Conservation (phyloP, 331 rosid species). For the Cydonia oblonga region DNA sequence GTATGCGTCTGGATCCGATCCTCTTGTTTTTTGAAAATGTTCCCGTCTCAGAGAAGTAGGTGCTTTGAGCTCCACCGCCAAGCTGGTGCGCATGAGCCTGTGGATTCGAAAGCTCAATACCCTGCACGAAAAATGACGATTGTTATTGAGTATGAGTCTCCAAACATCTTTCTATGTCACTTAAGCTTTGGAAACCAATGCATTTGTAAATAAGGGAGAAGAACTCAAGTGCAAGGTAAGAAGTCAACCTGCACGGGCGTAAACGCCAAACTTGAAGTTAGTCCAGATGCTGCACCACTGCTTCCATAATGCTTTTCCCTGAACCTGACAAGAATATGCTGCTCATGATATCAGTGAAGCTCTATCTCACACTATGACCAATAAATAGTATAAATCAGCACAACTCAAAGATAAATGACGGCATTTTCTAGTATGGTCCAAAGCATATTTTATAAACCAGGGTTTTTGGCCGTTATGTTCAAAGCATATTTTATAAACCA, state of each 20-base stretch:
- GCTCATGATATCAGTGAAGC: background rate
- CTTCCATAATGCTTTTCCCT: slow-evolving; percentile 78
- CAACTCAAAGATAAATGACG: background rate
- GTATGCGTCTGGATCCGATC: slow-evolving; percentile 26
- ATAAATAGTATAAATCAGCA: background rate
- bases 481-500: no score
- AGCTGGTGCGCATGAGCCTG: slow-evolving; percentile 94
- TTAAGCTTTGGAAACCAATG: background rate
- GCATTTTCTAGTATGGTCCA: background rate
- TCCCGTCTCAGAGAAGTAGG: slow-evolving; percentile 94
- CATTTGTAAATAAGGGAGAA: background rate
- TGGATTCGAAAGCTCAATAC: slow-evolving; percentile 88
- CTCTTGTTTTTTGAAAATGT: slow-evolving; percentile 83
- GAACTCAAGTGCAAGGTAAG: background rate
- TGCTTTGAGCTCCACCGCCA: slow-evolving; percentile 90
- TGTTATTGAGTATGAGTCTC: background rate
- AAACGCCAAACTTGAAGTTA: slow-evolving; percentile 85
- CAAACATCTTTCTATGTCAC: background rate
- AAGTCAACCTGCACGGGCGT: slow-evolving; percentile 81
- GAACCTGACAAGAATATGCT: slow-evolving; percentile 41
- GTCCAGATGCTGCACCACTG: slow-evolving; percentile 88
- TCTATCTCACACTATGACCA: background rate
- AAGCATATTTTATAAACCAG: background rate
- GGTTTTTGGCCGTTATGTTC: background rate
- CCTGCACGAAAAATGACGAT: slow-evolving; percentile 33